Base-by-base conservation (phyloP, 2,329 filamentous ascomycete genomes). In the Calcarisporium arbuscula region DNA sequence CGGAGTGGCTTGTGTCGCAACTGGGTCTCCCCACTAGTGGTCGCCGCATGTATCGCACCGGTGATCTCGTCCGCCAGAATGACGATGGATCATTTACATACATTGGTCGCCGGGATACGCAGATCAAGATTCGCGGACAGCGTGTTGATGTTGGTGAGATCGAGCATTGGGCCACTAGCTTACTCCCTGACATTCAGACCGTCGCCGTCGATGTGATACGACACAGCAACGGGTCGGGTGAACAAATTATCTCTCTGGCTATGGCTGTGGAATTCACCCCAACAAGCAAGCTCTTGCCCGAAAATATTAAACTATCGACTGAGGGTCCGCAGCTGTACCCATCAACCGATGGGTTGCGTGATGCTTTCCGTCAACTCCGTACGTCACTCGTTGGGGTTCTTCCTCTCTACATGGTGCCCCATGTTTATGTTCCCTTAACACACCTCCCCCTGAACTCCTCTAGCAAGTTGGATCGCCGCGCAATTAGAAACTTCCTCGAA, bases 101-200 rank as follows among this genome's bases (percentile, higher is more conserved):
- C 40, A 54, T 76, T 33, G 74, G 74, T 21, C 65, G 78, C 22
- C 74, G 73, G 44, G 77, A 81, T 46, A 68, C 66, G 15, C 76
- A 76, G 51, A 68, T 78, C 36, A 82, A 83, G 53, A 53, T 81
- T 21, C 62, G 66, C 15, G 81, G 81, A 22, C 76, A 72, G 42
- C 58, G 77, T 33, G 67, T 78, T 38, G 81, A 76, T 55, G 61
- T 75, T 21, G 60, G 60, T 14, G 64, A 68, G 44, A 62, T 68
- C 15, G 32, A 34, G 22, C 19, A 17, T 14, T 34, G 32, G 22
- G 28, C 28, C 15, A 23, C 28, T 21, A 18, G 25, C 27, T n/a
- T 36, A 12, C 26, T 36, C 19, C 34, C 34, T 17, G 21, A 36
- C 12, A 20, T 31, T 28, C 34, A 20, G 22, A 30, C 28, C 20